Evolutionary conservation across 1,284 basidiomycete species (phyloP).

Genomic region (Marasmius sp.): DNA sequence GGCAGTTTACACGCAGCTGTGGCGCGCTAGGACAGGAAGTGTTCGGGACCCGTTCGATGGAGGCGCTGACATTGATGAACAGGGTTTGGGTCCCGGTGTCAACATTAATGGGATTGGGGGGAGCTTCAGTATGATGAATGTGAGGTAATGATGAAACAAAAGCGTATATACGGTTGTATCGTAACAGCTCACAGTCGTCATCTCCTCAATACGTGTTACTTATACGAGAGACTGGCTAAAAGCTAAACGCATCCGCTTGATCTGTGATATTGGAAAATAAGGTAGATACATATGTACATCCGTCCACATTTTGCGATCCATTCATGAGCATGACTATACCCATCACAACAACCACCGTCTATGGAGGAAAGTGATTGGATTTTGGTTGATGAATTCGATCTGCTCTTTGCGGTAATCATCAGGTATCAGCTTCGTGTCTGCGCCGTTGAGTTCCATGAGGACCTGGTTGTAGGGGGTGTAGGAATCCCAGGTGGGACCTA

Average conservation of each 20-base stretch:
- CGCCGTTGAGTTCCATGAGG: constrained; percentile 37
- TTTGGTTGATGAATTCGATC: constrained; percentile 37
- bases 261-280: too few relatives aligned
- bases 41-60: constrained; percentile 59
- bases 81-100: background rate
- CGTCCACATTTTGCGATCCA: too few relatives aligned
- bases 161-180: background rate
- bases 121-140: constrained; percentile 11
- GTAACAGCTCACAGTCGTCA: too few relatives aligned
- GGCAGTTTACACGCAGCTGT: constrained; percentile 57
- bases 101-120: background rate
- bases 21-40: constrained; percentile 58
- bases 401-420: constrained; percentile 35
- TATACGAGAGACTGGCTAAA: too few relatives aligned
- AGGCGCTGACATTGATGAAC: constrained; percentile 1
- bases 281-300: too few relatives aligned
- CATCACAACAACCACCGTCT: constrained; percentile 5
- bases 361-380: constrained; percentile 26
- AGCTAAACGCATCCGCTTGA: too few relatives aligned
- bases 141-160: constrained; percentile 2
- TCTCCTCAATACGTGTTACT: too few relatives aligned
- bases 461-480: constrained; percentile 32
- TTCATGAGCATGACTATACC: too few relatives aligned
- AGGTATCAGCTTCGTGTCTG: constrained; percentile 34
- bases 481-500: constrained; percentile 38